Evolutionary conservation across 2,329 filamentous ascomycete species (phyloP), one percentile per base, ranked within the genome.

Genomic region (Paraphaeosphaeria sporulosa): DNA sequence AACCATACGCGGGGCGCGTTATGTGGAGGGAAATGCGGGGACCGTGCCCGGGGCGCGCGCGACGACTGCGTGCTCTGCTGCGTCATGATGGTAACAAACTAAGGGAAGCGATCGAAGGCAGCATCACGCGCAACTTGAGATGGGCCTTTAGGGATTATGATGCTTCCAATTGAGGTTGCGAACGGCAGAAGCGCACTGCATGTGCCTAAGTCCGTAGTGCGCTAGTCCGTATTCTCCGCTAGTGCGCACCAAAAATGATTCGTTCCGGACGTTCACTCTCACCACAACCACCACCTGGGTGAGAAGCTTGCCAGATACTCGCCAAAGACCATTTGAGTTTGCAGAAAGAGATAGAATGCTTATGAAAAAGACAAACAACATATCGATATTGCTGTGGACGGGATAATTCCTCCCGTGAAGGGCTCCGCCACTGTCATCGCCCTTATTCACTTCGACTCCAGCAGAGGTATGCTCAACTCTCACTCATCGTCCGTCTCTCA

Each of bases 1-100:
- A 99, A 89, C 95, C 95, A 98, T 71, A 94, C 92, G 72, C 94
- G 90, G 53, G 94, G 93, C 52, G 83, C 84, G 73, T 85, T 84
- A 76, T 88, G 86, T 32, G 83, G 80, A 44, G 87, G 87, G 67
- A 88, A 89, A 61, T 85, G 85, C 46, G 81, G 81, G 9, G 76
- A 78, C 36, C 68, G 72, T 21, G 76, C 74, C 34, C 76, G 73
- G 42, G 71, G 64, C 32, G 74, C 73, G 60, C 74, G 72, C 5
- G 71, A 68, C 21, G 72, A 67, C 21, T 60, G 61, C 59, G 42
- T 46, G 19, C 52, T 42, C 53, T 67, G 67, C 38, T 64, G 64
- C 32, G 65, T 66, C 67, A 67, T 68, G n/a, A 43, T 40, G 32
- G 40, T 30, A 42, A 53, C 25, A 32, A 13, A n/a, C 38, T 19